These are phyloP conservation scores for Penicillium janthinellum DNA, from an alignment of 2,329 filamentous ascomycete genomes.

Conservation along the genomic window DNA sequence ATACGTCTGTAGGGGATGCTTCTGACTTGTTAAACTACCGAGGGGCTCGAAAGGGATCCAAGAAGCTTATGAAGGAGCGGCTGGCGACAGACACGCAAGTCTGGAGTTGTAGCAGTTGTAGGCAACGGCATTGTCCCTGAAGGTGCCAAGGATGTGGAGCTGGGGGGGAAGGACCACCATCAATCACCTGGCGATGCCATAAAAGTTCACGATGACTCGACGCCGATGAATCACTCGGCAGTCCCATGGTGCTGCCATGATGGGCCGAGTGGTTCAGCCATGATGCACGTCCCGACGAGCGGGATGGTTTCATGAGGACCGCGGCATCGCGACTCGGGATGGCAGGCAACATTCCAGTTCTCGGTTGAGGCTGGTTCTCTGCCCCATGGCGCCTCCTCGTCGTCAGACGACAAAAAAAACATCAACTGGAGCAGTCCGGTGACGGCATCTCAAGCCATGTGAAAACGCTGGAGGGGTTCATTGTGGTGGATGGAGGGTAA, in stretches of 20 bases:
- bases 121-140: conserved; percentile 3
- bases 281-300: conserved; percentile 9
- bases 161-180: background rate
- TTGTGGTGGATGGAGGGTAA: background rate
- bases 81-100: background rate
- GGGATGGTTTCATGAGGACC: conserved; percentile 7
- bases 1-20: background rate
- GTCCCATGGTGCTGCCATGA: conserved; percentile 3
- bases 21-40: background rate
- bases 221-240: background rate
- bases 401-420: background rate
- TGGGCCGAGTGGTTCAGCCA: background rate
- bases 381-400: background rate
- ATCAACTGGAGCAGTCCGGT: background rate
- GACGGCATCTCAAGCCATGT: conserved; percentile 7
- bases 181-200: background rate
- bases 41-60: background rate
- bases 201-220: conserved; percentile 5
- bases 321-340: background rate
- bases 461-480: conserved; percentile 3
- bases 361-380: conserved; percentile 12
- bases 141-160: conserved; percentile 11
- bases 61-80: background rate
- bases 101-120: background rate
- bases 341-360: conserved; percentile 14